Base-by-base conservation (phyloP, 176 grass and related monocot species). In the Bonia amplexicaulis region DNA sequence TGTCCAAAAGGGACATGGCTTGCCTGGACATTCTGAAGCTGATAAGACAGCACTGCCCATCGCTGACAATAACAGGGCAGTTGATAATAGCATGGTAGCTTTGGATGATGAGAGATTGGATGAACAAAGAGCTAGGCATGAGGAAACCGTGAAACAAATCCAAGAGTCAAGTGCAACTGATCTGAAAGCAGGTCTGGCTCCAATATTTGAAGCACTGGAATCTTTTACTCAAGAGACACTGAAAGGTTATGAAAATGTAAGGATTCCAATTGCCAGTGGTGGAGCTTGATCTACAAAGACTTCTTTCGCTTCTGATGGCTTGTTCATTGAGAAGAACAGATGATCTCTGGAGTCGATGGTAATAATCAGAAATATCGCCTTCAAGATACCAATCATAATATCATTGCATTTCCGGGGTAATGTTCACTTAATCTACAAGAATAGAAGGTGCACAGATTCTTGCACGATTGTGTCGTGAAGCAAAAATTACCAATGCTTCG, bases 171-270 rank as follows among this genome's bases (percentile, higher is more conserved):
- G 80, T 68, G 86, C 81, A 53, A 82, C 86, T 67, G 89, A 97
- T 82, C 78, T 97, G 57, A 97, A 89, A 81, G 84, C 80, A 69
- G 94, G 90, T 48, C 74, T 97, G 31, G 80, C 73, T 61, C 90
- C 94, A 20, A 91, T 97, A 80, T 94, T 97, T 83, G 85, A 92
- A 87, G 90, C 92, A 13, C 70, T 97, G 80, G 90, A 91, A 80
- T 89, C 82, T 40, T 97, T 94, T 66, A 87, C 88, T 54, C 63
- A 64, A 3, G 88, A 90, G 49, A 89, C 87, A 20, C 85, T 97
- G 75, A 94, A 71, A 64, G 84, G 92, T 19, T 94, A 92, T 65
- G 90, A 92, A 54, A 86, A 89, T 77, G 90, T 97, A 37, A 94
- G 94, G 63, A 87, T 94, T 60, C 47, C 86, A 27, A 48, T 20